Base-by-base conservation (phyloP, 495 filamentous ascomycete species). In the Aspergillus hancockii region DNA sequence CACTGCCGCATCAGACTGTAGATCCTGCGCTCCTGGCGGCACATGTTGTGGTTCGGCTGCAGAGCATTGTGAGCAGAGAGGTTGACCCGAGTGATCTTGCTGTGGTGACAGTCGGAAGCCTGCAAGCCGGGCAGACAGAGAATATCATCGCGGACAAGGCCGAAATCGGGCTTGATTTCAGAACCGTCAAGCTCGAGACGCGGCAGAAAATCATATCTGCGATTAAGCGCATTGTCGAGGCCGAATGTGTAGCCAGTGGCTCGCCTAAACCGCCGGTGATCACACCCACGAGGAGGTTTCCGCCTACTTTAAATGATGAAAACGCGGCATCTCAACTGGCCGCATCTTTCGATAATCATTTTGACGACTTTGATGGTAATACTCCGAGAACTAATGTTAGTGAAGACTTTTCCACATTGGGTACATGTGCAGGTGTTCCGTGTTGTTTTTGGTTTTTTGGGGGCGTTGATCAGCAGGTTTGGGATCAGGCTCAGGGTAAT, bases 81-180 rank as follows among this genome's bases (percentile, higher is more conserved):
- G 63, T 81, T 5, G 64, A 79, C 49, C 80, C 81, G 0, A 71
- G 63, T 31, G 79, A 83, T 43, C 59, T 75, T 9, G 78, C 72
- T 8, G 82, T 84, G 2, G 63, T 85, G 30, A 83, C 82, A 1
- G 79, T 82, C 7, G 79, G 78, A 14, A 76, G 73, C 58, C 60
- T 84, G 14, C 78, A 83, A 36, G 79, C 77, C 0, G 82, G 82
- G 0, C 68, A 78, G 58, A 72, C 79, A 4, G 81, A 82, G 61
- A 85, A 84, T 53, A 68, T 85, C 46, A 83, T 85, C 32, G 53
- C 74, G 0, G 82, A 82, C 52, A 46, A 66, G 4, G 81, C 80
- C 0, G 74, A 76, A 34, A 69, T 85, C 14, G 74, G 71, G 8
- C 34, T 84, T 8, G 79, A 83, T 55, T 74, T 81, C 23, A 67